phyloP scores from a whole-genome alignment of 2,329 filamentous ascomycete genomes.

The Claviceps sp. region DNA sequence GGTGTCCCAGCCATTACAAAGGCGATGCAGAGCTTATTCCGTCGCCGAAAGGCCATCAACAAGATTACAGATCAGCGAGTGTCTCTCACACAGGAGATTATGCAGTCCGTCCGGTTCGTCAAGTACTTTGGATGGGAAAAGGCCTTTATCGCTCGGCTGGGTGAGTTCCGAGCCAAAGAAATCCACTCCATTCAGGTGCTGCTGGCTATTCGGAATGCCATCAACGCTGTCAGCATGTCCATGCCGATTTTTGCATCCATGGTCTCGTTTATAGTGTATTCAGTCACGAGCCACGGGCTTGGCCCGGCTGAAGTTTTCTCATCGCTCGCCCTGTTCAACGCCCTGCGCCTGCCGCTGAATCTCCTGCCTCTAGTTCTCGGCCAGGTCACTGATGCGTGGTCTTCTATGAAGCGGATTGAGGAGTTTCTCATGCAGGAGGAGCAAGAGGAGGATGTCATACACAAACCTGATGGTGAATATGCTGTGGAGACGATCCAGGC shows the following conservation, averaged over 20 bases:
- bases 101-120: slow-evolving; percentile 85
- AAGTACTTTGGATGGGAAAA: slow-evolving; percentile 96
- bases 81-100: slow-evolving; percentile 79
- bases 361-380: slow-evolving; percentile 78
- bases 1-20: slow-evolving; percentile 65
- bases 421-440: slow-evolving; percentile 84
- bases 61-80: slow-evolving; percentile 89
- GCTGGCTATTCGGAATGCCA: slow-evolving; percentile 69
- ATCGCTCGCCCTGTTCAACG: slow-evolving; percentile 86
- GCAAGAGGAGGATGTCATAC: slow-evolving; percentile 53
- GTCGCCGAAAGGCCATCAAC: slow-evolving; percentile 68
- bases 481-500: slow-evolving; percentile 61
- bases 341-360: slow-evolving; percentile 79
- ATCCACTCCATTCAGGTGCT: slow-evolving; percentile 75
- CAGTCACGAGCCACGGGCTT: slow-evolving; percentile 51
- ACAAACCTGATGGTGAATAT: slow-evolving; percentile 43
- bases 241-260: slow-evolving; percentile 91
- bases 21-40: slow-evolving; percentile 65
- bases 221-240: slow-evolving; percentile 72
- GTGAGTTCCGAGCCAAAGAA: slow-evolving; percentile 60
- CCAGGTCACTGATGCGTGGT: slow-evolving; percentile 79
- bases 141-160: slow-evolving; percentile 66
- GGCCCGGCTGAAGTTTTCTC: slow-evolving; percentile 76
- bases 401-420: slow-evolving; percentile 72
- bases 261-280: slow-evolving; percentile 81